Conservation (phyloP, 2,329 filamentous ascomycete species). For the Biscogniauxia sp. region DNA sequence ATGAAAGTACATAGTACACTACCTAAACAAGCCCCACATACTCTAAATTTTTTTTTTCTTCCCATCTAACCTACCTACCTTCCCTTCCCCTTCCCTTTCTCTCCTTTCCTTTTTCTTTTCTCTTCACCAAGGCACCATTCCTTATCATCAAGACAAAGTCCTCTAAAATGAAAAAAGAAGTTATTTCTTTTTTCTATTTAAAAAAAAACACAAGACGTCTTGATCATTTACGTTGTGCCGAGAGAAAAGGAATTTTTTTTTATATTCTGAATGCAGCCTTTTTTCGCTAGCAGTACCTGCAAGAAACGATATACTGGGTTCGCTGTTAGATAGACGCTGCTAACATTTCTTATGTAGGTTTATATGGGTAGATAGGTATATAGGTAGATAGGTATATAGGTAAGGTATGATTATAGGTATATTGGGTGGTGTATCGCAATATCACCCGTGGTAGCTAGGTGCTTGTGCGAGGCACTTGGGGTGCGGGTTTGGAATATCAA, state of each 20-base stretch:
- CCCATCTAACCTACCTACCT: background rate
- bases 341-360: slow-evolving; percentile 66
- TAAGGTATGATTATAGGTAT: background rate
- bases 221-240: slow-evolving; percentile 90
- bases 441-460: no score
- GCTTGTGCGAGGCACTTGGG: no score
- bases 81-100: slow-evolving; percentile 21
- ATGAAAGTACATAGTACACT: no score
- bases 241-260: slow-evolving; percentile 60
- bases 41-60: background rate
- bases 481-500: no score
- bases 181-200: slow-evolving; percentile 40
- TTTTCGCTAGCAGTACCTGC: slow-evolving; percentile 99
- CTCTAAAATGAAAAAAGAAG: slow-evolving; percentile 37
- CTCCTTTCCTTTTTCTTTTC: slow-evolving; percentile 23
- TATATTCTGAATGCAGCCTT: slow-evolving; percentile 63
- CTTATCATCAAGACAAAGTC: slow-evolving; percentile 85
- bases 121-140: slow-evolving; percentile 66
- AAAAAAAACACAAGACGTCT: slow-evolving; percentile 61
- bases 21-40: no score
- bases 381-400: background rate
- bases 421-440: no score
- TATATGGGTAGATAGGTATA: no score
- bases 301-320: slow-evolving; percentile 63
- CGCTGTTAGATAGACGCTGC: slow-evolving; percentile 96